phyloP scores from a whole-genome alignment of 495 filamentous ascomycete species.

The Talaromyces proteolyticus region DNA sequence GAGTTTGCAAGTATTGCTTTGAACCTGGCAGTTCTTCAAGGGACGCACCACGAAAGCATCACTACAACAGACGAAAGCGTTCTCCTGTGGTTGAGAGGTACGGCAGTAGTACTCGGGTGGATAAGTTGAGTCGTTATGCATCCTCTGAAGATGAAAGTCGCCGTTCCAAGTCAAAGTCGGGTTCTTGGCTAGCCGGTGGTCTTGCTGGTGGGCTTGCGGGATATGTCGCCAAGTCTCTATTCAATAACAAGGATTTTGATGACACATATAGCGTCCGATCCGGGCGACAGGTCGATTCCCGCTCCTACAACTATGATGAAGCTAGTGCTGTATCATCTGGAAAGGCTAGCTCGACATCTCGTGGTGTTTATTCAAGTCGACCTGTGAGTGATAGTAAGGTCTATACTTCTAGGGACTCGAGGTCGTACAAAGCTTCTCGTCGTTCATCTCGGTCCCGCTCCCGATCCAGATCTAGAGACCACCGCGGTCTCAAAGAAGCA shows the following conservation, averaged over 20 bases:
- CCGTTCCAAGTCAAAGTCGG: constrained; percentile 33
- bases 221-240: constrained; percentile 49
- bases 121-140: constrained; percentile 52
- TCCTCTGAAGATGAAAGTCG: constrained; percentile 49
- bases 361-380: constrained; percentile 30
- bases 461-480: constrained; percentile 35
- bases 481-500: constrained; percentile 30
- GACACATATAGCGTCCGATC: constrained; percentile 54
- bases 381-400: constrained; percentile 17
- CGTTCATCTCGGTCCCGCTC: constrained; percentile 29
- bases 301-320: constrained; percentile 25
- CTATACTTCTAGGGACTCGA: neutral
- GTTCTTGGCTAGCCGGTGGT: constrained; percentile 48
- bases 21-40: constrained; percentile 52
- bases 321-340: constrained; percentile 30
- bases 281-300: constrained; percentile 26
- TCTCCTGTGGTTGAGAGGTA: constrained; percentile 33
- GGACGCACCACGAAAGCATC: constrained; percentile 62
- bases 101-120: constrained; percentile 41
- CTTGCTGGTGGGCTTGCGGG: constrained; percentile 49
- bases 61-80: constrained; percentile 40
- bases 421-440: constrained; percentile 1
- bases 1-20: constrained; percentile 65
- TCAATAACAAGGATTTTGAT: constrained; percentile 47
- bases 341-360: constrained; percentile 39